phyloP scores from a whole-genome alignment of 371 early-diverging fungal genomes.

The Mucor mucedo region DNA sequence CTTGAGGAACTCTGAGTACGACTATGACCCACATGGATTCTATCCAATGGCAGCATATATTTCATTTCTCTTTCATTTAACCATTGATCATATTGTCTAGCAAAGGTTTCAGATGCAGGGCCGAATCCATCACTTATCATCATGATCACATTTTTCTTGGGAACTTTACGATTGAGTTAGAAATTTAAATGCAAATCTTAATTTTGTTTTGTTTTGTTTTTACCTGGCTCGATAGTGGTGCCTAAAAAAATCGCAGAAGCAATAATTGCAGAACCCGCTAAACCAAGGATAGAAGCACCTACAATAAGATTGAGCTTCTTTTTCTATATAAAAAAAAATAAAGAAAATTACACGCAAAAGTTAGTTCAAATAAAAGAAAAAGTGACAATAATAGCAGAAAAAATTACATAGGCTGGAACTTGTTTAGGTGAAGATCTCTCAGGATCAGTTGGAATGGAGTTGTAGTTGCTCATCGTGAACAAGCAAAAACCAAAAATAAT shows the following conservation, averaged over 20 bases:
- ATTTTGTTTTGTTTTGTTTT: constrained; percentile 1
- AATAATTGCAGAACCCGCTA: constrained; percentile 19
- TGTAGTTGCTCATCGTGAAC: constrained; percentile 22
- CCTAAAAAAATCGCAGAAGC: constrained; percentile 17
- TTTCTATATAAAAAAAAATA: constrained; percentile 4
- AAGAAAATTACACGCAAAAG: not conserved
- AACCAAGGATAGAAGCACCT: constrained; percentile 21
- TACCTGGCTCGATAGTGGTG: constrained; percentile 20
- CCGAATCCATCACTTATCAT: constrained; percentile 96
- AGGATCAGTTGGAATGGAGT: constrained; percentile 21
- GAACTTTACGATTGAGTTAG: constrained; percentile 7
- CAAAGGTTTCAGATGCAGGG: constrained; percentile 91
- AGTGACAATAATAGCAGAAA: not conserved
- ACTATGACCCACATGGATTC: constrained; percentile 84
- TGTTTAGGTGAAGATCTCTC: constrained; percentile 12
- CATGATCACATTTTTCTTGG: constrained; percentile 79
- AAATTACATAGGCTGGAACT: constrained; percentile 10
- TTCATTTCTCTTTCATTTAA: constrained; percentile 44
- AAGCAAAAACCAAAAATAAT: constrained; percentile 6
- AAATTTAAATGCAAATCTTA: not conserved
- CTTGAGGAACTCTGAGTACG: constrained; percentile 84
- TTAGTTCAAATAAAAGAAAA: not conserved
- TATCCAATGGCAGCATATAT: constrained; percentile 71
- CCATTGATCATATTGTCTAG: constrained; percentile 75
- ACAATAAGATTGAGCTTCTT: constrained; percentile 22